Percentiles rank a stretch among this genome's conserved stretches.
Evolutionary conservation across 768 basidiomycete species (phyloP).

Genomic region (Calocybe indica): DNA sequence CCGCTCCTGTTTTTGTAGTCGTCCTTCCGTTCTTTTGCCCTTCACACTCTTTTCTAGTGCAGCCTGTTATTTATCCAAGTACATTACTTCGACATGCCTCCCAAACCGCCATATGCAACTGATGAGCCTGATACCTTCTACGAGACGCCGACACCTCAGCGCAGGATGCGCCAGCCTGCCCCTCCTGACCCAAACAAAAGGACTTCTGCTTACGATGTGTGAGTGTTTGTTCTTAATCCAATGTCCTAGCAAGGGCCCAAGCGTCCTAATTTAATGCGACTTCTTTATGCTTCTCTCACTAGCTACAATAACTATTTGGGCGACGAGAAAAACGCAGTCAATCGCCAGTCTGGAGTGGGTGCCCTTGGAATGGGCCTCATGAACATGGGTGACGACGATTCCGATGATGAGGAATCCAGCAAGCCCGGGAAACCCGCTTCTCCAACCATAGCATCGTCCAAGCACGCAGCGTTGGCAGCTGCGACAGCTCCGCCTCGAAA

Average conservation of each 20-base stretch:
- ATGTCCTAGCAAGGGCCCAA: not conserved
- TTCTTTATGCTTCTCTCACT: constrained; percentile 2
- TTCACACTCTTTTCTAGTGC: constrained; percentile 11
- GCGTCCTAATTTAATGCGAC: not conserved
- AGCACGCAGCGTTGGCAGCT: constrained; percentile 31
- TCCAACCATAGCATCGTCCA: constrained; percentile 17
- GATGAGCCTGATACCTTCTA: constrained; percentile 62
- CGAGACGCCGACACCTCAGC: constrained; percentile 36
- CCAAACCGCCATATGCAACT: constrained; percentile 60
- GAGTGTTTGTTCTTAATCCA: constrained; percentile 20
- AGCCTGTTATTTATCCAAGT: too few relatives aligned
- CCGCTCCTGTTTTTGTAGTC: constrained; percentile 10
- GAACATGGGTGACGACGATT: constrained; percentile 40
- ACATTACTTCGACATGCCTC: constrained; percentile 28
- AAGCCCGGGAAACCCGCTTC: constrained; percentile 8
- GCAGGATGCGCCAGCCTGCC: constrained; percentile 38
- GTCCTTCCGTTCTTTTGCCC: constrained; percentile 13
- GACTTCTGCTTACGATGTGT: constrained; percentile 67
- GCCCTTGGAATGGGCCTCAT: constrained; percentile 46
- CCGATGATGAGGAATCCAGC: constrained; percentile 29
- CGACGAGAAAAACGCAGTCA: constrained; percentile 21
- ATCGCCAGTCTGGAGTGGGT: constrained; percentile 48
- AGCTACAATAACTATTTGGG: constrained; percentile 55
- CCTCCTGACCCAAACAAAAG: constrained; percentile 48
- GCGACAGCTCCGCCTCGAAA: constrained; percentile 19